Evolutionary conservation across 2,329 filamentous ascomycete genomes (phyloP).

Genomic region (Diaporthe capsici): DNA sequence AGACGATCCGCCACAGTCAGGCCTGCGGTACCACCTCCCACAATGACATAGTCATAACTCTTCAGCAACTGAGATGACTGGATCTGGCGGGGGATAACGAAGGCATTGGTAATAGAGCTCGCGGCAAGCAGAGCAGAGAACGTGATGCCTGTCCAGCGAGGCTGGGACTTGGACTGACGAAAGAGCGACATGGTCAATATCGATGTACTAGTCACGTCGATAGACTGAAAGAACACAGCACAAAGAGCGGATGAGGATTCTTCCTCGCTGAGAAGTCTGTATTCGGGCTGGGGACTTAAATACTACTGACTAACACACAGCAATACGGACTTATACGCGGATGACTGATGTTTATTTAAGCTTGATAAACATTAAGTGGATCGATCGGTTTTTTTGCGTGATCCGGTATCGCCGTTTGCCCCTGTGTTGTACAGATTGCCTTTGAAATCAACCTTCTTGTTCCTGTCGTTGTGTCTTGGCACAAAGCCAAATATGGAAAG

Average conservation of each 20-base stretch:
- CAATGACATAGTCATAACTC: slow-evolving; percentile 44
- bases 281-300: neutral
- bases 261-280: neutral
- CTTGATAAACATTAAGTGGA: neutral
- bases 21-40: slow-evolving; percentile 45
- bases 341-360: slow-evolving; percentile 3
- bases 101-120: slow-evolving; percentile 30
- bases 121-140: slow-evolving; percentile 27
- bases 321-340: neutral
- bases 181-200: slow-evolving; percentile 10
- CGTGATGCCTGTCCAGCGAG: slow-evolving; percentile 26
- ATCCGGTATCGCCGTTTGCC: slow-evolving; percentile 21
- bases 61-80: slow-evolving; percentile 11
- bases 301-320: neutral
- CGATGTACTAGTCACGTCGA: slow-evolving; percentile 2
- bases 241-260: neutral
- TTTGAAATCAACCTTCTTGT: neutral
- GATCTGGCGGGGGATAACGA: slow-evolving; percentile 28
- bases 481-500: neutral
- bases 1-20: slow-evolving; percentile 45
- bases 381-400: neutral
- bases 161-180: slow-evolving; percentile 22
- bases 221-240: neutral
- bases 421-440: neutral
- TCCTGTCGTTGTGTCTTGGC: slow-evolving; percentile 10